Evolutionary conservation across 768 basidiomycete genomes (phyloP), one percentile per base, ranked within the genome.

Genomic region (Naematelia aurantialba): DNA sequence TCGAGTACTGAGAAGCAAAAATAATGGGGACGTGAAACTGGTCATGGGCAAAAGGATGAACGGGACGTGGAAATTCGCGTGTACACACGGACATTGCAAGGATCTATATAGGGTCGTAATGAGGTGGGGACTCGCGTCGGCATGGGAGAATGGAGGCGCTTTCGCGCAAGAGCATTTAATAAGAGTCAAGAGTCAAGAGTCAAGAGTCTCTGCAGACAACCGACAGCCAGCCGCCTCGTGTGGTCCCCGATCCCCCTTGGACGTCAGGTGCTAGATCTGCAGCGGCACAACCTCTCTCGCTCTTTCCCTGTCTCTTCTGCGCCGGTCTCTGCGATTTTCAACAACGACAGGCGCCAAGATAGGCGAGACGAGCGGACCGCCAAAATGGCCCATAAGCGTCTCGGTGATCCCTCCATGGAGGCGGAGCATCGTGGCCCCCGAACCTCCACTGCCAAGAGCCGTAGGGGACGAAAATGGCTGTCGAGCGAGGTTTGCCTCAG

Each of bases 261-360:
- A n/a, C n/a, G n/a, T n/a, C n/a, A n/a, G n/a, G n/a, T n/a, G n/a
- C 34, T 39, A 39, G 34, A 39, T 39, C 34, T 39, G 34, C 34
- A 39, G 34, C 34, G 34, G 34, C 17, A 39, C 34, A 39, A 39
- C 34, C 8, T 39, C 34, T 17, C 34, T 39, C 17, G 34, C 34
- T 39, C 34, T 39, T 17, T 39, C 34, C 17, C 34, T 39, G 8
- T 39, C 34, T 39, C 34, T 39, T 39, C 34, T 39, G 8, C 34
- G 8, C 34, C 34, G 8, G 34, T 39, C 34, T 39, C 34, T 39
- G 17, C 34, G 34, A 39, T 39, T 39, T 39, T 39, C 34, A n/a
- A n/a, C 49, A 24, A 17, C 27, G 5, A 52, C 52, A 29, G 52
- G 52, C 11, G 24, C n/a, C 26, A 52, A 31, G 3, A 52, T 30